A percentile compares a stretch with the other conserved stretches of the same genome.
Evolutionary conservation across 2,329 filamentous ascomycete species (phyloP).

Genomic region (Didymosphaeria variabile): DNA sequence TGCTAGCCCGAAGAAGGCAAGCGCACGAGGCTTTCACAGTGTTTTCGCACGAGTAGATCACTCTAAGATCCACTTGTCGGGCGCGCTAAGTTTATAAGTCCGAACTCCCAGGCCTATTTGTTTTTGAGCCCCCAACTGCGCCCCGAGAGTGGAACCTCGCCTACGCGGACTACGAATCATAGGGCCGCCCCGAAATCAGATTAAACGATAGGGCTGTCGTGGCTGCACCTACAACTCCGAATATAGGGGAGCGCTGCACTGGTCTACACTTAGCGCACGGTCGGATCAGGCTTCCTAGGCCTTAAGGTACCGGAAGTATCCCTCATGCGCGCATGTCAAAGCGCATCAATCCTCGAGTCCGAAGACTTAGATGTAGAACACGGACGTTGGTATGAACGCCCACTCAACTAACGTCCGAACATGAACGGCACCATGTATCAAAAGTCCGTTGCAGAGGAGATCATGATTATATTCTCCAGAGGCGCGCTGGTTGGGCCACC

Average conservation of each 20-base stretch:
- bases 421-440: neutral
- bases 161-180: neutral
- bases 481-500: neutral
- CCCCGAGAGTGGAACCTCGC: neutral
- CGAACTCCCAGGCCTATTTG: neutral
- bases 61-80: neutral
- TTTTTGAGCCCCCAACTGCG: neutral
- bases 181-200: neutral
- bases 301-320: neutral
- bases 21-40: neutral
- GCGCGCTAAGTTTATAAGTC: neutral
- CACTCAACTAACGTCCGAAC: neutral
- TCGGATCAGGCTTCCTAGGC: neutral
- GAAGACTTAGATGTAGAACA: neutral
- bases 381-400: neutral
- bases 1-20: neutral
- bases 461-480: neutral
- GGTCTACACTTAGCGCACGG: neutral
- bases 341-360: neutral
- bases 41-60: neutral
- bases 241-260: neutral
- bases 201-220: neutral
- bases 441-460: neutral
- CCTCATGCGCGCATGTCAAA: neutral
- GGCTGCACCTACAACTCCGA: neutral